Percentiles rank a stretch among this genome's conserved stretches.
Evolutionary conservation across 768 basidiomycete species (phyloP).

Genomic region (Russula dissimulans): DNA sequence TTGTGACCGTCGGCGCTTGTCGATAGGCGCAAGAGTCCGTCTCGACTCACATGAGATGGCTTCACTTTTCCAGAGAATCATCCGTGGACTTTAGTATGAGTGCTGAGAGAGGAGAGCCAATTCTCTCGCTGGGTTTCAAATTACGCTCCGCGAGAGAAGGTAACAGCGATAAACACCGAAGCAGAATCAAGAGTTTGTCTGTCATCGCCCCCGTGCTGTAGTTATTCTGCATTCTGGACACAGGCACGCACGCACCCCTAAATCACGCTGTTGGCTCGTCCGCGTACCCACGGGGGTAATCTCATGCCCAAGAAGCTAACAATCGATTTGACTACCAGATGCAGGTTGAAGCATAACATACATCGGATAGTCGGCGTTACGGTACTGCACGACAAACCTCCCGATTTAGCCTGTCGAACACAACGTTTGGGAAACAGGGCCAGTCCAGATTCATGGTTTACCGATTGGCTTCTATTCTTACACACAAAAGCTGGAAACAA

Average conservation of each 20-base stretch:
- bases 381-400: not conserved
- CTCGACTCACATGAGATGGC: not conserved
- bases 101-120: not conserved
- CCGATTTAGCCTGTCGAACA: not conserved
- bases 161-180: slow-evolving; percentile 7
- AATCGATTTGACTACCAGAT: not conserved
- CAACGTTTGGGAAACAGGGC: not conserved
- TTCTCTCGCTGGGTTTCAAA: slow-evolving; percentile 19
- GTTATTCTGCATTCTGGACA: not conserved
- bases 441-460: not conserved
- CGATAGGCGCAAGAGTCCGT: not conserved
- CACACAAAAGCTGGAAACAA: not conserved
- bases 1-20: not conserved
- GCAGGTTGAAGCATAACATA: not conserved
- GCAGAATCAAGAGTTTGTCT: slow-evolving; percentile 14
- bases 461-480: slow-evolving; percentile 14
- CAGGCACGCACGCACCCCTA: not conserved
- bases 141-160: slow-evolving; percentile 18
- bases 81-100: not conserved
- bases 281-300: not conserved
- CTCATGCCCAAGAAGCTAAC: not conserved
- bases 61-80: not conserved
- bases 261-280: not conserved
- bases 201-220: slow-evolving; percentile 5
- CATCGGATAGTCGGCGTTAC: not conserved